Evolutionary conservation across 2,329 filamentous ascomycete species (phyloP).

Genomic region (Aspergillus eucalypticola): DNA sequence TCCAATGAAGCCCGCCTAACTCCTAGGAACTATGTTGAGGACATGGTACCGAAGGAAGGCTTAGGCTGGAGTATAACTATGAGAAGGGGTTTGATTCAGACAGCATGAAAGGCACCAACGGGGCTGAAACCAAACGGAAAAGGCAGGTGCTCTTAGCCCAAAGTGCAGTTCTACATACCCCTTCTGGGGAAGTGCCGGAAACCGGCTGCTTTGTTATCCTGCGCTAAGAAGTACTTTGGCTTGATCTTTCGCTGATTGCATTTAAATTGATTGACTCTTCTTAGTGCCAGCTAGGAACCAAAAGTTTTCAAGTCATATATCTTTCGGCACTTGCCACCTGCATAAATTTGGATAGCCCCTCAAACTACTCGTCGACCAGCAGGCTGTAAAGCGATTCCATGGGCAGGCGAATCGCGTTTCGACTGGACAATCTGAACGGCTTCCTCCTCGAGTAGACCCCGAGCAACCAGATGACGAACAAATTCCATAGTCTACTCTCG

Average conservation of each 20-base stretch:
- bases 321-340: neutral
- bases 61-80: neutral
- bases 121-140: neutral
- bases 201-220: no score
- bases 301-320: neutral
- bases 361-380: neutral
- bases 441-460: conserved; percentile 21
- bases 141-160: conserved; percentile 5
- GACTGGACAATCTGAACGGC: conserved; percentile 31
- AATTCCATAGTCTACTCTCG: conserved; percentile 40
- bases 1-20: neutral
- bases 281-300: neutral
- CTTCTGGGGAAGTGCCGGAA: neutral
- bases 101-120: neutral
- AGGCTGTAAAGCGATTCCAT: conserved; percentile 29
- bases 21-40: neutral
- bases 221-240: no score
- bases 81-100: neutral
- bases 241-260: no score
- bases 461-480: conserved; percentile 27
- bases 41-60: neutral
- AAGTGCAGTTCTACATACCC: neutral
- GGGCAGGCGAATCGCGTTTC: conserved; percentile 30
- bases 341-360: neutral
- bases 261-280: no score